Evolutionary conservation across 2,329 filamentous ascomycete species (phyloP), one percentile per base, ranked within the genome.

Genomic region (Ophiostoma montium): DNA sequence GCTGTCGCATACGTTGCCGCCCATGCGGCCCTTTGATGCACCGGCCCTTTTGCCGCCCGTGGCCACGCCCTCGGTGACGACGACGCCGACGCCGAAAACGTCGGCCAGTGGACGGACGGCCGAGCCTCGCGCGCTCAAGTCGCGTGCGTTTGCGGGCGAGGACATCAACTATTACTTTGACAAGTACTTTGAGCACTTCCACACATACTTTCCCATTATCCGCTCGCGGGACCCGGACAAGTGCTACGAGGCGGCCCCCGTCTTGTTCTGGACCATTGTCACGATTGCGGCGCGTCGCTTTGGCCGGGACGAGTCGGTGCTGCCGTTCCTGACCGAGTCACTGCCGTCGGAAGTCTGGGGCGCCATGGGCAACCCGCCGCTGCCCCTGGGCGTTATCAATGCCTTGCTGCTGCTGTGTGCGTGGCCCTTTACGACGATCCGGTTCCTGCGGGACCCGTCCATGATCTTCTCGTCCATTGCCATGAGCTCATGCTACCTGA

Each of bases 131-230:
- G 64, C 70, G 5, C 57, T 77, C 11, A 69, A 66, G 2, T 69
- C 67, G 3, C 65, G 67, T 9, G 64, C 71, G 1, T 68, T 77
- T 44, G 65, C 72, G 0, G 70, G 71, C 0, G 68, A 72, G 38
- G 73, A 77, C 39, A 70, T 77, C 48, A 69, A 74, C 49, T 73
- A 68, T 57, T 77, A 77, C 54, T 77, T 76, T 58, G 65, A 71
- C 51, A 72, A 70, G 68, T 76, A 71, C 55, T 68, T 77, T 52
- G 66, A 72, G 51, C 65, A 64, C 50, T 76, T 70, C 45, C 73
- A 77, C 50, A 67, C 67, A 3, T 73, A 72, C 54, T 65, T 76
- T 43, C 74, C 74, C 15, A 65, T 77, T 12, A 57, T 77, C 12
- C 65, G 71, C 16, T 63, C 64, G 7, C 66, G 64, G 18, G 69